Percentiles rank a stretch among this genome's conserved stretches.
Conservation (phyloP, 768 basidiomycete genomes). For the Coprinellus micaceus region DNA sequence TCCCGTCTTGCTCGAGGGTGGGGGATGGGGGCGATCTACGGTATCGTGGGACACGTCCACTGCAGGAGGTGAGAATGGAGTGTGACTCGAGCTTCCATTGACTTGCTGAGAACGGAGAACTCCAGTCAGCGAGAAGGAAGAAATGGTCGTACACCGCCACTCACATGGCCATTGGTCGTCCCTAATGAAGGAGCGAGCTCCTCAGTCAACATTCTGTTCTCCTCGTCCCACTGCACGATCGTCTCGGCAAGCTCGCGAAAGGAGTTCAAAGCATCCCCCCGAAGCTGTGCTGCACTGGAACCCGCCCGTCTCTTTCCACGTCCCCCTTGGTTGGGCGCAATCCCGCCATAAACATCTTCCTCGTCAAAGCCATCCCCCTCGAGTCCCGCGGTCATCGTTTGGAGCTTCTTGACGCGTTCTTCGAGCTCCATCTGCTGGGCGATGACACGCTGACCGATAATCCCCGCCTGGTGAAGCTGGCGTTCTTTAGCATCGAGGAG, state of each 20-base stretch:
- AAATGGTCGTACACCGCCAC: too few species aligned
- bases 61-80: slow-evolving; percentile 34
- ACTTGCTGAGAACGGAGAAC: background rate
- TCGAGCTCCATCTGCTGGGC: slow-evolving; percentile 92
- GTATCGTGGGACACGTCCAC: slow-evolving; percentile 56
- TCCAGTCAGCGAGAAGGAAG: background rate
- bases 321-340: slow-evolving; percentile 10
- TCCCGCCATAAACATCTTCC: slow-evolving; percentile 11
- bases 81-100: slow-evolving; percentile 42
- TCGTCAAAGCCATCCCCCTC: slow-evolving; percentile 46
- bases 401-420: slow-evolving; percentile 78
- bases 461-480: slow-evolving; percentile 88
- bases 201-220: slow-evolving; percentile 73
- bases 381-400: slow-evolving; percentile 11
- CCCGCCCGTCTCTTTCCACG: background rate
- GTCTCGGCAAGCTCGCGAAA: slow-evolving; percentile 77
- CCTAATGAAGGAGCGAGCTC: slow-evolving; percentile 53
- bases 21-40: slow-evolving; percentile 51
- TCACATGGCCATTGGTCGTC: background rate
- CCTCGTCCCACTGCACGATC: slow-evolving; percentile 71
- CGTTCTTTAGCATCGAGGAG: slow-evolving; percentile 89
- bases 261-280: slow-evolving; percentile 58
- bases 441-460: slow-evolving; percentile 90
- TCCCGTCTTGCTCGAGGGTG: slow-evolving; percentile 38
- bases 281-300: slow-evolving; percentile 28